phyloP scores from a whole-genome alignment of 1,139 yeast species.

The Waltiozyma sp. region DNA sequence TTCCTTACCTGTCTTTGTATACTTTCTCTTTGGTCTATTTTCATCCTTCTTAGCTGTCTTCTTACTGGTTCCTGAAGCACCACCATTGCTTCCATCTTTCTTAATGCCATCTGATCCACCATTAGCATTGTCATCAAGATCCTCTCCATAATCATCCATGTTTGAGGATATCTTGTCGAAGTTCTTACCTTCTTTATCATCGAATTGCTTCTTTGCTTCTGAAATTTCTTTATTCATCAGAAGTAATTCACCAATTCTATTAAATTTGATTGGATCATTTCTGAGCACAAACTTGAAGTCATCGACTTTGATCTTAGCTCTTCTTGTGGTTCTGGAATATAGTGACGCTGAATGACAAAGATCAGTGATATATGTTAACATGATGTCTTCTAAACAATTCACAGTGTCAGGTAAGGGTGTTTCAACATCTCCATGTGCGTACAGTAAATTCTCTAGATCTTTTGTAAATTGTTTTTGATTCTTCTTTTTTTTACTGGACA shows the following conservation, averaged over 20 bases:
- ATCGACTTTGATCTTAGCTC: conserved; percentile 72
- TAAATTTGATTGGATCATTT: conserved; percentile 72
- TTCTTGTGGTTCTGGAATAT: conserved; percentile 40
- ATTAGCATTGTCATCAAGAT: conserved; percentile 17
- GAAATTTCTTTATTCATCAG: conserved; percentile 65
- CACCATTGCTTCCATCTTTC: neutral
- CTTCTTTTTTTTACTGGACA: conserved; percentile 20
- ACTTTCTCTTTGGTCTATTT: conserved; percentile 18
- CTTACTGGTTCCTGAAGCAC: conserved; percentile 3
- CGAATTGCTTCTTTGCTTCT: conserved; percentile 75
- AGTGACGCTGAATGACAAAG: conserved; percentile 51
- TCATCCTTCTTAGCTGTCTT: conserved; percentile 10
- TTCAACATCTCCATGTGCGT: conserved; percentile 79
- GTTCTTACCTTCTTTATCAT: conserved; percentile 45
- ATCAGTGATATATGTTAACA: conserved; percentile 65
- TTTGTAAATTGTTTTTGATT: conserved; percentile 41
- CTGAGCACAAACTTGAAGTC: conserved; percentile 82
- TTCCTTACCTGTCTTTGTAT: conserved; percentile 18
- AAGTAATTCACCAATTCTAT: conserved; percentile 73
- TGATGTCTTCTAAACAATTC: conserved; percentile 72
- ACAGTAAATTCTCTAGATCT: conserved; percentile 64
- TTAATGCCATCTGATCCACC: conserved; percentile 9
- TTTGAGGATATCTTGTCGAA: conserved; percentile 20
- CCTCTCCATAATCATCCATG: conserved; percentile 24
- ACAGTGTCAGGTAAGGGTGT: conserved; percentile 71